These are phyloP conservation scores for Nicotiana tomentosiformis DNA, from an alignment of 257 asterid genomes.

Conservation along the genomic window DNA sequence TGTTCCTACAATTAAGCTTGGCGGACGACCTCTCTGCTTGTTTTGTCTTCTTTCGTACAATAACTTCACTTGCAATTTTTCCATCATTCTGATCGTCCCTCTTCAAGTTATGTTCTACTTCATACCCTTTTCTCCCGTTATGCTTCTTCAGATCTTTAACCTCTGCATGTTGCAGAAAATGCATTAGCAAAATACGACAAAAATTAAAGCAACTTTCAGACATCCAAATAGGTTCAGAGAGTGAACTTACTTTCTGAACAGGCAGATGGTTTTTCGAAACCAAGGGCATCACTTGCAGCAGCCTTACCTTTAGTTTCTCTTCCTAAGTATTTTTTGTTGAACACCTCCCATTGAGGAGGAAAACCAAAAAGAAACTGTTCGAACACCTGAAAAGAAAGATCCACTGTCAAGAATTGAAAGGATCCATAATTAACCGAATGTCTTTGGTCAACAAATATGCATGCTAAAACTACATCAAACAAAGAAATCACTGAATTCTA, in stretches of 20 bases:
- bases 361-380: slow-evolving; percentile 62
- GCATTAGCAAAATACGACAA: background rate
- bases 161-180: background rate
- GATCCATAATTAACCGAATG: background rate
- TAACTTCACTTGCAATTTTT: slow-evolving; percentile 12
- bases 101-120: background rate
- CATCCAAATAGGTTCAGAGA: background rate
- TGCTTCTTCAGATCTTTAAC: background rate
- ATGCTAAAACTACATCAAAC: background rate
- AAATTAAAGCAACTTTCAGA: background rate
- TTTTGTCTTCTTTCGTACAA: slow-evolving; percentile 11
- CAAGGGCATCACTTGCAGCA: slow-evolving; percentile 11
- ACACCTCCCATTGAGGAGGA: slow-evolving; percentile 70
- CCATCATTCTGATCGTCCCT: background rate
- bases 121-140: background rate
- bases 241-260: slow-evolving; percentile 23
- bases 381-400: slow-evolving; percentile 34
- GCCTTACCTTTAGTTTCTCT: slow-evolving; percentile 25
- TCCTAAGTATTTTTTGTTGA: slow-evolving; percentile 26
- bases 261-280: slow-evolving; percentile 4
- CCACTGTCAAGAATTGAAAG: background rate
- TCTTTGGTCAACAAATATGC: slow-evolving; percentile 1
- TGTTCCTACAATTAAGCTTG: slow-evolving; percentile 13
- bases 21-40: slow-evolving; percentile 11
- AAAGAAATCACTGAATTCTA: background rate